A percentile compares a stretch with the other conserved stretches of the same genome.
Evolutionary conservation across 257 asterid genomes (phyloP).

Genomic region (Nicotiana otophora): DNA sequence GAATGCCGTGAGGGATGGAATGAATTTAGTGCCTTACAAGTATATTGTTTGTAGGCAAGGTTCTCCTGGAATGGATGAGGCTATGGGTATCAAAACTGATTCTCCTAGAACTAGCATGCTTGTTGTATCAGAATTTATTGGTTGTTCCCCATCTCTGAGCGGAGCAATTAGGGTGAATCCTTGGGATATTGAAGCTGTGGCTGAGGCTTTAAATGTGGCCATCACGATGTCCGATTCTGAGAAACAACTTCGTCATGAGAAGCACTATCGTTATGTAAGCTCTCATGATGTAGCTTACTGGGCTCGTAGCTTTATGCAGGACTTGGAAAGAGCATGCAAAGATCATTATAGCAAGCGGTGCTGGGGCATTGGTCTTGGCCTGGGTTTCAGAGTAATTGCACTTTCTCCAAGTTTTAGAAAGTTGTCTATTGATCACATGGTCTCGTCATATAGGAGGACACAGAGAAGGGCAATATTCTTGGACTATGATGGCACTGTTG

Average conservation of each 20-base stretch:
- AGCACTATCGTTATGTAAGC: constrained; percentile 83
- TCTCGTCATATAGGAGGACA: constrained; percentile 58
- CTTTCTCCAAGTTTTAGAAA: constrained; percentile 87
- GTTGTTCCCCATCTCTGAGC: constrained; percentile 89
- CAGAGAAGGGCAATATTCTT: constrained; percentile 74
- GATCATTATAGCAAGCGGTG: constrained; percentile 80
- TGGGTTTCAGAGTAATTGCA: constrained; percentile 74
- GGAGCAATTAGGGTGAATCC: constrained; percentile 95
- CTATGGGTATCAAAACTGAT: constrained; percentile 34
- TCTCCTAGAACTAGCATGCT: constrained; percentile 71
- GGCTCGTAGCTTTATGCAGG: constrained; percentile 90
- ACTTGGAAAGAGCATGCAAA: constrained; percentile 75
- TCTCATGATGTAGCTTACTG: constrained; percentile 84
- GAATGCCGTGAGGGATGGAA: constrained; percentile 93
- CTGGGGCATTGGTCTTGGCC: constrained; percentile 86
- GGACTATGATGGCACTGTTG: constrained; percentile 95
- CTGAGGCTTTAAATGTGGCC: constrained; percentile 70
- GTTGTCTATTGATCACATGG: constrained; percentile 57
- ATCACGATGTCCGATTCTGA: constrained; percentile 60
- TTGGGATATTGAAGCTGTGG: constrained; percentile 85
- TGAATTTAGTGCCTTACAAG: constrained; percentile 91
- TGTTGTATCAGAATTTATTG: constrained; percentile 84
- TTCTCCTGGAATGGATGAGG: constrained; percentile 45
- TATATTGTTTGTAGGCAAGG: constrained; percentile 89
- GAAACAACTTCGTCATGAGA: constrained; percentile 76